Evolutionary conservation across 257 asterid genomes (phyloP).

Genomic region (Nicotiana obtusifolia): DNA sequence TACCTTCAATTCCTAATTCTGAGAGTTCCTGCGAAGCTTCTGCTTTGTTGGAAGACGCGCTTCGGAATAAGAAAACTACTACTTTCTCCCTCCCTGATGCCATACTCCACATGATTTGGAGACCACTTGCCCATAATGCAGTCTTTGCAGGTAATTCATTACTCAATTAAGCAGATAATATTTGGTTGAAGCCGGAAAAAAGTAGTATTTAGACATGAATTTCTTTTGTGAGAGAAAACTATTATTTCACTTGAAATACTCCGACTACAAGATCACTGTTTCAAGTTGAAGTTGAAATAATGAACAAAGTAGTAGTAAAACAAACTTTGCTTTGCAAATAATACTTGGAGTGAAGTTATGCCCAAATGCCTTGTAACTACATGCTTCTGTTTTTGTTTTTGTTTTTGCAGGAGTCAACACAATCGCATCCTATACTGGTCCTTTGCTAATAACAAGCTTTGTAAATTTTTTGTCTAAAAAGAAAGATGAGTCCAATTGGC

Average conservation of each 20-base stretch:
- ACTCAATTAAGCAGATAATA: not conserved
- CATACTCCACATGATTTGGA: slow-evolving; percentile 34
- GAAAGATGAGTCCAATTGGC: slow-evolving; percentile 39
- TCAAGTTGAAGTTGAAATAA: too few relatives aligned
- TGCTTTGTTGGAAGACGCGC: slow-evolving; percentile 53
- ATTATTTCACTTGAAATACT: too few relatives aligned
- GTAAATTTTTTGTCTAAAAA: slow-evolving; percentile 61
- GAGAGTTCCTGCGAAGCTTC: slow-evolving; percentile 68
- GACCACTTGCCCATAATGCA: slow-evolving; percentile 56
- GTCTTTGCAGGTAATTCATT: slow-evolving; percentile 63
- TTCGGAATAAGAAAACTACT: slow-evolving; percentile 39
- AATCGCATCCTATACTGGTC: slow-evolving; percentile 69
- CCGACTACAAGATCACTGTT: too few relatives aligned
- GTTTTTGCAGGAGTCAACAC: slow-evolving; percentile 58
- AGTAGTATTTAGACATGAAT: too few relatives aligned
- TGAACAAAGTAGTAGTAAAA: too few relatives aligned
- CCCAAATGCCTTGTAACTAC: not conserved
- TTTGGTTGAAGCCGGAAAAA: not conserved
- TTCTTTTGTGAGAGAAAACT: too few relatives aligned
- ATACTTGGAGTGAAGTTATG: too few relatives aligned
- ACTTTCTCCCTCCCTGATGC: slow-evolving; percentile 44
- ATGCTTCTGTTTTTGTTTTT: slow-evolving; percentile 3
- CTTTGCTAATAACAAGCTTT: slow-evolving; percentile 65
- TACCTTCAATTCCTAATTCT: slow-evolving; percentile 52
- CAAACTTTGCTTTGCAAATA: too few relatives aligned